Conservation (phyloP, 1,284 basidiomycete species). For the Papiliotrema terrestris region DNA sequence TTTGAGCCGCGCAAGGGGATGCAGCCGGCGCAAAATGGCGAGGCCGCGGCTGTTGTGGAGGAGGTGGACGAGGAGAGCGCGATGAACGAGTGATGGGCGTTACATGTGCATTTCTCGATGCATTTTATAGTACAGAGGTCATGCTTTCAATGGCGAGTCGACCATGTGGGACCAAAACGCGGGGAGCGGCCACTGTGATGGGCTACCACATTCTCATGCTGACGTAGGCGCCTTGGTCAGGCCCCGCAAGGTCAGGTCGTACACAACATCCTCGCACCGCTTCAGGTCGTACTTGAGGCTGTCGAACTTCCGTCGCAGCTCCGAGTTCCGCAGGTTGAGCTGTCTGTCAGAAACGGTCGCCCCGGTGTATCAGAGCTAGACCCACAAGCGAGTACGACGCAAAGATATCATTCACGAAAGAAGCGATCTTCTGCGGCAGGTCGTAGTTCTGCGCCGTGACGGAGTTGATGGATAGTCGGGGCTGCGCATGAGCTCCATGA, state of each 20-base stretch:
- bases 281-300: slow-evolving; percentile 51
- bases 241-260: slow-evolving; percentile 46
- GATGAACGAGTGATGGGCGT: slow-evolving; percentile 3
- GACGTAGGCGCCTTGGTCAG: slow-evolving; percentile 12
- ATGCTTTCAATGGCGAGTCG: too few species aligned
- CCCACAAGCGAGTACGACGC: slow-evolving; percentile 46
- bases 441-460: slow-evolving; percentile 49
- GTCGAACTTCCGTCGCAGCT: slow-evolving; percentile 47
- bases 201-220: too few species aligned
- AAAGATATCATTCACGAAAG: slow-evolving; percentile 50
- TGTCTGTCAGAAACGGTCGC: slow-evolving; percentile 6
- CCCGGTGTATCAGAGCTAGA: background rate
- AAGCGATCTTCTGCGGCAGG: slow-evolving; percentile 45
- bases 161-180: too few species aligned
- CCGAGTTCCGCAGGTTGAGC: slow-evolving; percentile 50
- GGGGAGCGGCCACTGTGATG: too few species aligned
- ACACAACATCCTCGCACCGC: slow-evolving; percentile 50
- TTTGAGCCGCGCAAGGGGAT: slow-evolving; percentile 2
- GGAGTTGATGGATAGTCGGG: slow-evolving; percentile 48
- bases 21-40: slow-evolving; percentile 1
- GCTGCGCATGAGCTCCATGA: slow-evolving; percentile 25
- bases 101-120: background rate
- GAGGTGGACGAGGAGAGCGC: background rate
- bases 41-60: slow-evolving; percentile 1
- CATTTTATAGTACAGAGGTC: too few species aligned